Evolutionary conservation across 768 basidiomycete genomes (phyloP).

Genomic region (Auricularia sp.): DNA sequence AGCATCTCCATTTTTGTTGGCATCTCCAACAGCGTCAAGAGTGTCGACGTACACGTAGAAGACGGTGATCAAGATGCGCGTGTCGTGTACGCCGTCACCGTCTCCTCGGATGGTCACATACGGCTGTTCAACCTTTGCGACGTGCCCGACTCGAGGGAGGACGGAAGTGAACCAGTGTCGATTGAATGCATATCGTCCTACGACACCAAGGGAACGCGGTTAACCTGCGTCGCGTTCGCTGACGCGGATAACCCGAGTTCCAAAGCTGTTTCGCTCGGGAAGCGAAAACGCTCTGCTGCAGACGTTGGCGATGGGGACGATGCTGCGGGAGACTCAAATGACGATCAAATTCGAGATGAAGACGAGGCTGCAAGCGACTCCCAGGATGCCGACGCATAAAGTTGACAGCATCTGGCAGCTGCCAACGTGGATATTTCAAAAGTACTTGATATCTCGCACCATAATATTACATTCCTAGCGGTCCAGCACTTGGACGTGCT

Average conservation of each 20-base stretch:
- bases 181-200: slow-evolving; percentile 55
- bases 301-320: slow-evolving; percentile 24
- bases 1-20: background rate
- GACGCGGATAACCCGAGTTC: slow-evolving; percentile 29
- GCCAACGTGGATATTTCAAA: background rate
- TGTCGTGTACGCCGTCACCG: slow-evolving; percentile 41
- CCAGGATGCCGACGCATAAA: background rate
- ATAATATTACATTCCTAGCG: background rate
- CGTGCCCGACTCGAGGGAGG: slow-evolving; percentile 25
- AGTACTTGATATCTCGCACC: background rate
- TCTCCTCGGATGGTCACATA: slow-evolving; percentile 85
- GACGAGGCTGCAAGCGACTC: slow-evolving; percentile 15
- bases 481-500: slow-evolving; percentile 3
- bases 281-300: slow-evolving; percentile 26
- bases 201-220: slow-evolving; percentile 75
- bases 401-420: too few species aligned
- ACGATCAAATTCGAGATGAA: slow-evolving; percentile 2
- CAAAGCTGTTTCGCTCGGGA: slow-evolving; percentile 15
- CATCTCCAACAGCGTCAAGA: background rate
- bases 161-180: slow-evolving; percentile 16
- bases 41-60: background rate
- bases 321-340: slow-evolving; percentile 8
- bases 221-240: slow-evolving; percentile 64
- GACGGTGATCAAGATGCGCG: slow-evolving; percentile 36
- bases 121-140: slow-evolving; percentile 60